Evolutionary conservation across 2,329 filamentous ascomycete genomes (phyloP).

Genomic region (Exophiala xenobiotica): DNA sequence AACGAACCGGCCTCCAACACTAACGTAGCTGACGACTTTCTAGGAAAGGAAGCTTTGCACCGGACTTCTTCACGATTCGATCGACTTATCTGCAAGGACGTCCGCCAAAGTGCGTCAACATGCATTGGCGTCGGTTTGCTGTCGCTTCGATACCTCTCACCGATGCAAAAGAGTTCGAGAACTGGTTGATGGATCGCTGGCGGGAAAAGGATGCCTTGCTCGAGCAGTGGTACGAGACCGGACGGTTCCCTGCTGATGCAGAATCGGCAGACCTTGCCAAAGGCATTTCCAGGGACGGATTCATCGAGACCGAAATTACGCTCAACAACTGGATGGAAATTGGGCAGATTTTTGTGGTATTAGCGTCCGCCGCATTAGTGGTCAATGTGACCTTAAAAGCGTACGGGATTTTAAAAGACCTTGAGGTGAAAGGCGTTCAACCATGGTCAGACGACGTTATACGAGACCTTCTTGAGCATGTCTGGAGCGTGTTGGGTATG

Average conservation of each 20-base stretch:
- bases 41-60: slow-evolving; percentile 78
- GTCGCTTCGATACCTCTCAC: slow-evolving; percentile 78
- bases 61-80: slow-evolving; percentile 81
- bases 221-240: slow-evolving; percentile 75
- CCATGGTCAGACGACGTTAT: too few relatives aligned
- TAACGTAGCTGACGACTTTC: slow-evolving; percentile 22
- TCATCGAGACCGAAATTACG: slow-evolving; percentile 45
- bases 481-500: too few relatives aligned
- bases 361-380: slow-evolving; percentile 38
- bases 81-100: slow-evolving; percentile 87
- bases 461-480: too few relatives aligned
- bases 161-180: slow-evolving; percentile 70
- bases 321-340: slow-evolving; percentile 46
- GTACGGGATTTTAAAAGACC: slow-evolving; percentile 29
- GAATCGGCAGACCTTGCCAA: slow-evolving; percentile 42
- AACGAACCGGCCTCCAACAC: slow-evolving; percentile 3
- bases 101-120: slow-evolving; percentile 91
- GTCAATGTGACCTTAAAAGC: slow-evolving; percentile 33
- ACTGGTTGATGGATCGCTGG: slow-evolving; percentile 85
- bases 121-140: slow-evolving; percentile 88
- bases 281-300: slow-evolving; percentile 38
- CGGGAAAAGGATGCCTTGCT: slow-evolving; percentile 87
- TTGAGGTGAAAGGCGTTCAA: slow-evolving; percentile 7
- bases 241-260: slow-evolving; percentile 73
- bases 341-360: slow-evolving; percentile 44